Base-by-base conservation (phyloP, 768 basidiomycete species). In the Pholiota conissans region DNA sequence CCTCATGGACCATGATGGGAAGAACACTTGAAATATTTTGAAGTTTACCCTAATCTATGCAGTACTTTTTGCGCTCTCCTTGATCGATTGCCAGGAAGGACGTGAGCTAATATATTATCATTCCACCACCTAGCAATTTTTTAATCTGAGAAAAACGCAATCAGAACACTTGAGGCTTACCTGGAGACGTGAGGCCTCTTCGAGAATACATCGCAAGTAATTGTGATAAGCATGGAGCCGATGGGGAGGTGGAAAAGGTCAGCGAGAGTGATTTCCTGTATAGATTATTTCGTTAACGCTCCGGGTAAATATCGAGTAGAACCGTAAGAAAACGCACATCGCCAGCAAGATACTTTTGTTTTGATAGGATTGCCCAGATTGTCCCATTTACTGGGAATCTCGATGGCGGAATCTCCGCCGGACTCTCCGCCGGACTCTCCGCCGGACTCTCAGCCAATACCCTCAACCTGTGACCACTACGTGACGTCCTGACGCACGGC, bases 211-310 rank as follows among this genome's bases (percentile, higher is more conserved):
- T 71, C 61, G 39, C 61, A 57, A 0, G 74, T 75, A 0, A 60
- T 56, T 1, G 6, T 13, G 18, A 40, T 55, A 28, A 73, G 61
- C 51, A 63, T 8, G 2, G 55, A 20, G 0, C 65, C 73, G 49
- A 77, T 79, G 0, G 84, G 78, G 29, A 87, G 65, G 65, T 86
- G 84, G 68, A 78, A 79, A 10, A 87, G 72, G 64, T 87, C 86
- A 3, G 81, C 84, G 1, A 86, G 71, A 6, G 83, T 84, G 52
- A 87, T 18, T 16, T 69, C 64, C 72, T 71, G 22, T 32, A 56
- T 14, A 53, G n/a, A n/a, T n/a, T n/a, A n/a, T n/a, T n/a, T n/a
- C n/a, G n/a, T n/a, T n/a, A n/a, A 50, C 18, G 3, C 5, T 22
- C 5, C 18, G 27, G n/a, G n/a, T 37, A 0, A 42, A 18, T 9